Conservation (phyloP, 2,329 filamentous ascomycete species). For the Paraconiothyrium brasiliense region DNA sequence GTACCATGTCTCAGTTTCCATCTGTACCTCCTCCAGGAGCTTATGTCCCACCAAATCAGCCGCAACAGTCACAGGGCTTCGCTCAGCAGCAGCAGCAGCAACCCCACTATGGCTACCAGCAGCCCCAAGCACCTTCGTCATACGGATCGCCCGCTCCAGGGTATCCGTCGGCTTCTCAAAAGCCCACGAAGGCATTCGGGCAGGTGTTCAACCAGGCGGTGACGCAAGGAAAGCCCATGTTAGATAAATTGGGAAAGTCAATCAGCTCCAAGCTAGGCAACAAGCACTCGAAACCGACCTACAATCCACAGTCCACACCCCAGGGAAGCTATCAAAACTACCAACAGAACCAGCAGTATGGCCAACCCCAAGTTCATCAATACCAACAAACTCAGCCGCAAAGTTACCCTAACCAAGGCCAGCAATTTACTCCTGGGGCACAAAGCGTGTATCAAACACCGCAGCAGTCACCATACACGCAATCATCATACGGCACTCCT, state of each 20-base stretch:
- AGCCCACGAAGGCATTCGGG: conserved; percentile 35
- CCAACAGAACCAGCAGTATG: conserved; percentile 39
- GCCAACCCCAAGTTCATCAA: conserved; percentile 22
- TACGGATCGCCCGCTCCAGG: conserved; percentile 30
- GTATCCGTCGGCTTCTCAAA: conserved; percentile 27
- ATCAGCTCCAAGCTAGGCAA: conserved; percentile 45
- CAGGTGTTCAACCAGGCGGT: conserved; percentile 49
- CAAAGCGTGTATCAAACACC: conserved; percentile 32
- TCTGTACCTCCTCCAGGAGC: conserved; percentile 38
- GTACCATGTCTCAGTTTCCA: conserved; percentile 46
- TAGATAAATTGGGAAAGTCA: conserved; percentile 48
- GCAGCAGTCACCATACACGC: conserved; percentile 40
- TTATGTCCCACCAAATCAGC: conserved; percentile 36
- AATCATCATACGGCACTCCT: conserved; percentile 34
- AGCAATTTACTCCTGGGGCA: conserved; percentile 17
- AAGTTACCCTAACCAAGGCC: conserved; percentile 12
- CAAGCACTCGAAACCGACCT: conserved; percentile 30
- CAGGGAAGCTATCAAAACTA: conserved; percentile 43
- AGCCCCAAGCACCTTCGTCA: conserved; percentile 24
- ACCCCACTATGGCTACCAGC: conserved; percentile 29
- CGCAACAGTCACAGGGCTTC: conserved; percentile 26
- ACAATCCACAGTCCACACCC: conserved; percentile 38
- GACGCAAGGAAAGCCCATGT: conserved; percentile 46
- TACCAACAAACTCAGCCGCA: conserved; percentile 24
- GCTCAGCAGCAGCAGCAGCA: conserved; percentile 26